These are phyloP conservation scores for Euphrasia confusa DNA, from an alignment of 257 asterid genomes.

Conservation along the genomic window DNA sequence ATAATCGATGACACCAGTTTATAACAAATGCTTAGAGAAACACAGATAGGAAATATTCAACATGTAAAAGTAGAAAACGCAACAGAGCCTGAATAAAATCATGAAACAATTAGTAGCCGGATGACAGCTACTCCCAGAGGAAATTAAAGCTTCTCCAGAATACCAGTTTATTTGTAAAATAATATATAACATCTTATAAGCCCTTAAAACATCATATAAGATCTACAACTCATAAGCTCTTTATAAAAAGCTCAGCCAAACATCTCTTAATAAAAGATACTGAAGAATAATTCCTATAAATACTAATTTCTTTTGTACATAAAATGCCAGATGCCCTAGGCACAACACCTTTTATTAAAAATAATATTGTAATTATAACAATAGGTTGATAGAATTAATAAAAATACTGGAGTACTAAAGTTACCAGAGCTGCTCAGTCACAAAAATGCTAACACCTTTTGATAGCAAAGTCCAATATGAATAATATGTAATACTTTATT, in stretches of 20 bases:
- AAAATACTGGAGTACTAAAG: conserved; percentile 9
- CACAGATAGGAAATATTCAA: neutral
- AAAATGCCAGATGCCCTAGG: neutral
- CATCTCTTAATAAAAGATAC: neutral
- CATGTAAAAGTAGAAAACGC: conserved; percentile 6
- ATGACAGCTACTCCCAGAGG: conserved; percentile 13
- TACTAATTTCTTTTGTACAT: conserved; percentile 5
- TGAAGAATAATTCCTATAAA: neutral
- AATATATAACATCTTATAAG: too few species aligned
- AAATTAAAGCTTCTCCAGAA: neutral
- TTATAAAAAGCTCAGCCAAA: too few species aligned
- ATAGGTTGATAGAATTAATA: neutral
- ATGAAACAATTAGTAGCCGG: conserved; percentile 3
- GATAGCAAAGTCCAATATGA: conserved; percentile 20
- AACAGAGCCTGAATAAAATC: neutral
- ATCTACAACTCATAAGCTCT: neutral
- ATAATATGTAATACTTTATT: neutral
- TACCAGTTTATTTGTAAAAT: neutral
- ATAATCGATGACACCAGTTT: neutral
- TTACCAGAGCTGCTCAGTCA: neutral
- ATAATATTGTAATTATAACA: neutral
- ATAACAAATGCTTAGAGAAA: conserved; percentile 6
- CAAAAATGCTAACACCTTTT: neutral
- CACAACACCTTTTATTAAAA: neutral
- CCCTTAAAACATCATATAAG: too few species aligned